Conservation (phyloP, 2,329 filamentous ascomycete genomes). For the Scytalidium sp. region DNA sequence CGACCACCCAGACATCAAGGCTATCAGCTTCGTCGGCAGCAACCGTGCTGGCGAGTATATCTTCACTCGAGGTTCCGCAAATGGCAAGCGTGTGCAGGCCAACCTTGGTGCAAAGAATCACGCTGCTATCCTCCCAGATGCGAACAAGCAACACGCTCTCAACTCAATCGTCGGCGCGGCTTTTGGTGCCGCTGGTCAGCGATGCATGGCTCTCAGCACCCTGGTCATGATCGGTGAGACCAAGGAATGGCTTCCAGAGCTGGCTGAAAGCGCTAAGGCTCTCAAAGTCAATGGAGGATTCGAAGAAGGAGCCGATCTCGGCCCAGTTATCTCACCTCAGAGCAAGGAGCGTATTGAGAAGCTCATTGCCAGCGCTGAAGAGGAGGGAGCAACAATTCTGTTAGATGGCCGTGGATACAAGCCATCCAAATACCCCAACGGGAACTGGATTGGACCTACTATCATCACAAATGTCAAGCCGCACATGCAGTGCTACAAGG, state of each 20-base stretch:
- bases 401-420: slow-evolving; percentile 75
- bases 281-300: slow-evolving; percentile 79
- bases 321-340: slow-evolving; percentile 77
- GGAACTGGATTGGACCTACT: slow-evolving; percentile 82
- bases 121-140: slow-evolving; percentile 78
- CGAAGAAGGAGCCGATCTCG: slow-evolving; percentile 74
- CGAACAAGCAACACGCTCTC: slow-evolving; percentile 86
- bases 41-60: slow-evolving; percentile 91
- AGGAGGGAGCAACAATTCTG: slow-evolving; percentile 79
- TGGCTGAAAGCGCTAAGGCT: slow-evolving; percentile 71
- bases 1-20: slow-evolving; percentile 82
- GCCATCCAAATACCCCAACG: slow-evolving; percentile 76
- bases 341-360: slow-evolving; percentile 76
- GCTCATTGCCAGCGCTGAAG: slow-evolving; percentile 72
- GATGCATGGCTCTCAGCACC: slow-evolving; percentile 84
- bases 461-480: slow-evolving; percentile 79
- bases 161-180: slow-evolving; percentile 82
- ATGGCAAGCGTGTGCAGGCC: slow-evolving; percentile 85
- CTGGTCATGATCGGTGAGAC: slow-evolving; percentile 83
- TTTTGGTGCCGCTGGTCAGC: slow-evolving; percentile 80
- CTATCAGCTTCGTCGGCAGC: slow-evolving; percentile 80
- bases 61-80: slow-evolving; percentile 72
- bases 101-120: slow-evolving; percentile 90
- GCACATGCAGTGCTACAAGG: slow-evolving; percentile 78
- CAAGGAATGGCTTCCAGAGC: slow-evolving; percentile 75